Evolutionary conservation across 257 asterid genomes (phyloP), one percentile per base, ranked within the genome.

Genomic region (Penstemon barbatus): DNA sequence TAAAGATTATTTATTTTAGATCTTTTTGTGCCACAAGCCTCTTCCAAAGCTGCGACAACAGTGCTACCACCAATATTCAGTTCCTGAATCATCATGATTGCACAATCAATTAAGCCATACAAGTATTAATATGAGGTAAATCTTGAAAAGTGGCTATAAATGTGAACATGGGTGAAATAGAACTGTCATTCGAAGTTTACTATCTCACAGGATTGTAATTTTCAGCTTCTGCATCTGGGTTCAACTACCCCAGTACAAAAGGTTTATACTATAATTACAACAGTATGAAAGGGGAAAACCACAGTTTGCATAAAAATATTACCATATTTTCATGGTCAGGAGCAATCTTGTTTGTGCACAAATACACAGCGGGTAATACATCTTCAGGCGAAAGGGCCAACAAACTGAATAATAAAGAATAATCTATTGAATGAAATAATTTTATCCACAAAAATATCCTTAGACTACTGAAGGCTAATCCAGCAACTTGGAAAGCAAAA

Each of bases 301-400:
- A 59, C 42, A 61, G 36, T 41, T 41, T 44, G 42, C 74, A 52
- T 54, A 55, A 46, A 45, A 75, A 49, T 25, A 65, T 43, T 72
- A 91, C 96, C 91, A 77, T 82, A 75, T 92, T 92, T 82, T 87
- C 96, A 82, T 87, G 95, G 54, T 87, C 95, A 72, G 98, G 96
- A 59, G 98, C 93, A 78, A 92, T 92, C 83, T 81, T 92, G 73
- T 87, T 83, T 60, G 90, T 86, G 77, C 98, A 92, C 84, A 92
- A 81, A 78, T 92, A 92, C 69, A 87, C 81, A 61, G 97, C 89
- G 52, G 98, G 96, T 54, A 89, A 81, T 53, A 89, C 96, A 75
- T 89, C 96, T 77, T 84, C 92, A 5, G 97, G 96, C 49, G 98
- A 87, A 78, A 89, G 82, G 75, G 78, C 86, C 84, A 92, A 81